phyloP scores from a whole-genome alignment of 1,139 yeast genomes.

The Hansenula anomala region DNA sequence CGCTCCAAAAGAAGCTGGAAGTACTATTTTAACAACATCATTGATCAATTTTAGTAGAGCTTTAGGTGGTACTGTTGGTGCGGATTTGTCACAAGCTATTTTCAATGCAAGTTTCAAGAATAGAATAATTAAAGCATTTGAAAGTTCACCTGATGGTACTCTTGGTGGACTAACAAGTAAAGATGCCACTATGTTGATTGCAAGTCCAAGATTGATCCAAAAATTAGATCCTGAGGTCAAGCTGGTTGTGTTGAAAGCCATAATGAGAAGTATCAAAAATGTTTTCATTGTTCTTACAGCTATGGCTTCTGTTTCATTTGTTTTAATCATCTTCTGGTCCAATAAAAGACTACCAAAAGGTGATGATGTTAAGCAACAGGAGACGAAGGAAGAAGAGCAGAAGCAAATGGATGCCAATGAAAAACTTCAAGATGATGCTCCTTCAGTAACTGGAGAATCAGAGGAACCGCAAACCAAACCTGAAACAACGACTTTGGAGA shows the following conservation, averaged over 20 bases:
- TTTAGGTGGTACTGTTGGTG: constrained; percentile 42
- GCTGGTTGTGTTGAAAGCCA: constrained; percentile 2
- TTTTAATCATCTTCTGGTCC: constrained; percentile 31
- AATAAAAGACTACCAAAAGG: constrained; percentile 33
- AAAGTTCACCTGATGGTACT: not conserved
- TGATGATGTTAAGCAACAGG: not conserved
- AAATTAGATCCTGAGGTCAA: too few relatives aligned
- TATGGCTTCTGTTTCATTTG: constrained; percentile 26
- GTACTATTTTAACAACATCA: constrained; percentile 43
- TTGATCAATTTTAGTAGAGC: constrained; percentile 41
- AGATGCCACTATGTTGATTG: too few relatives aligned
- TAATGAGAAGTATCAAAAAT: constrained; percentile 34
- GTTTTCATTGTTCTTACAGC: constrained; percentile 38
- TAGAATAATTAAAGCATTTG: not conserved
- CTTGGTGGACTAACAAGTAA: not conserved
- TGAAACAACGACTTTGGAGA: too few relatives aligned
- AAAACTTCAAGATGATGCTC: not conserved
- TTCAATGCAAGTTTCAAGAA: constrained; percentile 27
- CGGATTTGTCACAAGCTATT: constrained; percentile 41
- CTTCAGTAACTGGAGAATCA: not conserved
- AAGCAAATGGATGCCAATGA: not conserved
- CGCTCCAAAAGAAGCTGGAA: constrained; percentile 48
- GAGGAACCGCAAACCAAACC: too few relatives aligned
- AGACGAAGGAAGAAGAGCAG: not conserved
- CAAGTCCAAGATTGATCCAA: too few relatives aligned